Evolutionary conservation across 768 basidiomycete species (phyloP).

Genomic region (Termitomyces sp.): DNA sequence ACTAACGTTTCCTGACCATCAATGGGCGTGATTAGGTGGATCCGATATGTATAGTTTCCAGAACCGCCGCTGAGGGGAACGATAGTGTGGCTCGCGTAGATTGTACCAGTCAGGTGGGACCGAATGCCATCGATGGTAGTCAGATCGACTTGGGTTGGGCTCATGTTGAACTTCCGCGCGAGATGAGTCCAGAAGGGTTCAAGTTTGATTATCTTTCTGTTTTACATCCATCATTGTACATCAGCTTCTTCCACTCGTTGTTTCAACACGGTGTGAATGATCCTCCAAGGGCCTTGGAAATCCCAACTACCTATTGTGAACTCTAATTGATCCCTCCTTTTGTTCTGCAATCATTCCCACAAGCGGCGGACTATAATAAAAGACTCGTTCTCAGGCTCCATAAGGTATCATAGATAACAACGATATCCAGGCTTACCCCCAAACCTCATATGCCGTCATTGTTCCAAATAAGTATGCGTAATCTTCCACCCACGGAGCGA

Average conservation of each 20-base stretch:
- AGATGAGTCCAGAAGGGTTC: neutral
- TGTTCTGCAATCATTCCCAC: neutral
- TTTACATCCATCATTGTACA: no score
- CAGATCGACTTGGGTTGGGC: conserved; percentile 17
- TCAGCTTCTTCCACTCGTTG: neutral
- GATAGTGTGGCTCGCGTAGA: conserved; percentile 37
- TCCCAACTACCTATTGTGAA: neutral
- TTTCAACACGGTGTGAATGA: neutral
- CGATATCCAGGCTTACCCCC: neutral
- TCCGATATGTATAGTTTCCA: conserved; percentile 53
- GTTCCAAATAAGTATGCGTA: neutral
- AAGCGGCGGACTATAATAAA: neutral
- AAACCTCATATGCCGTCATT: neutral
- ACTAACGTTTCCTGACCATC: conserved; percentile 42
- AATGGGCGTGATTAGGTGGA: conserved; percentile 35
- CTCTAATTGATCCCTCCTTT: neutral
- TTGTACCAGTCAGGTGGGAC: conserved; percentile 40
- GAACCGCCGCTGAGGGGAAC: conserved; percentile 43
- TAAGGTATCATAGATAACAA: neutral
- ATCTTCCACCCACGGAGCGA: neutral
- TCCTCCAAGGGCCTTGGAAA: no score
- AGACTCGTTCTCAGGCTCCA: neutral
- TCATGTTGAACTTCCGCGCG: neutral
- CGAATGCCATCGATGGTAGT: conserved; percentile 26
- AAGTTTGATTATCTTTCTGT: neutral